These are phyloP conservation scores for Paracorniculantispora psalliotae DNA, from an alignment of 2,329 filamentous ascomycete species.

Conservation along the genomic window DNA sequence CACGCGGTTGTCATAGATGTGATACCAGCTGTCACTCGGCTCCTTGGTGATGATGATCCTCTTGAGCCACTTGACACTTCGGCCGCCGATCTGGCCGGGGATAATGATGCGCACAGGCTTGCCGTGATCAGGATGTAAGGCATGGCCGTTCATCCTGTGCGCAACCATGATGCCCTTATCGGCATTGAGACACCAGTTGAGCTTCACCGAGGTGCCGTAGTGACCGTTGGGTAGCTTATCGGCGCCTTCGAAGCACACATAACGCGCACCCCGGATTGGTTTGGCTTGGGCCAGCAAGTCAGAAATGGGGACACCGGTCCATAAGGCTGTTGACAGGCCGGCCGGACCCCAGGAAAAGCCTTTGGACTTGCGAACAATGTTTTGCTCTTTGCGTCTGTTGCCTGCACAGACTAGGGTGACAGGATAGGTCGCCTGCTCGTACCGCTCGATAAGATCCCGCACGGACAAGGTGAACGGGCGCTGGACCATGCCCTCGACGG, in stretches of 20 bases:
- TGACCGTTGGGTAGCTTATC: conserved; percentile 83
- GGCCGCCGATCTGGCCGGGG: conserved; percentile 84
- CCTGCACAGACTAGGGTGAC: conserved; percentile 89
- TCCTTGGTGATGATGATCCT: conserved; percentile 69
- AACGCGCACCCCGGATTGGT: conserved; percentile 66
- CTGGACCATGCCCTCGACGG: conserved; percentile 77
- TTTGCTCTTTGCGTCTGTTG: conserved; percentile 89
- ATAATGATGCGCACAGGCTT: conserved; percentile 78
- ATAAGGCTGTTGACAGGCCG: conserved; percentile 80
- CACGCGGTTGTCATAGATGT: conserved; percentile 89
- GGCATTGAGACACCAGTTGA: conserved; percentile 82
- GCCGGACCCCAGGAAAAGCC: conserved; percentile 93
- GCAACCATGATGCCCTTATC: conserved; percentile 82
- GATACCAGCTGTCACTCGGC: conserved; percentile 91
- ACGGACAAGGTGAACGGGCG: conserved; percentile 69
- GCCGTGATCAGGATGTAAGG: conserved; percentile 77
- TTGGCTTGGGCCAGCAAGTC: conserved; percentile 65
- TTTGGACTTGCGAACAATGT: conserved; percentile 82
- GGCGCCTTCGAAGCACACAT: conserved; percentile 87
- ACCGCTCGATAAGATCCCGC: conserved; percentile 65
- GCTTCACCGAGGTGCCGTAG: conserved; percentile 82
- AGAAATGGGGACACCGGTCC: conserved; percentile 73
- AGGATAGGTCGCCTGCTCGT: conserved; percentile 77
- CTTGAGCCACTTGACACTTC: conserved; percentile 91
- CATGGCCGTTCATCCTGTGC: conserved; percentile 85